These are phyloP conservation scores for Coprinopsis sp. DNA, from an alignment of 768 basidiomycete species.

Conservation along the genomic window DNA sequence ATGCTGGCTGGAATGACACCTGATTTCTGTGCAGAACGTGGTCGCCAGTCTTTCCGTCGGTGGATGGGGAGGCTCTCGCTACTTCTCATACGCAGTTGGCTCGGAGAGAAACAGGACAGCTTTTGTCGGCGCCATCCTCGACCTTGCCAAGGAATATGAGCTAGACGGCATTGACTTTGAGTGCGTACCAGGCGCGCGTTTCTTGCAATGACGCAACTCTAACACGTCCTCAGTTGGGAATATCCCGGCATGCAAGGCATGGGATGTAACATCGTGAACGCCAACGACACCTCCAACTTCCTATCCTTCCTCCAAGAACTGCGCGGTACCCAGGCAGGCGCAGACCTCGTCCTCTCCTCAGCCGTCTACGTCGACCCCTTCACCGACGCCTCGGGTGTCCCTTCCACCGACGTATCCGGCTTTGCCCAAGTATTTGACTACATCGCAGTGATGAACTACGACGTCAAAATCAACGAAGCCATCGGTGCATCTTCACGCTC, in stretches of 20 bases:
- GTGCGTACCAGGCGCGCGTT: constrained; percentile 24
- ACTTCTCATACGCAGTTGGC: constrained; percentile 56
- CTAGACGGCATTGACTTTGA: constrained; percentile 69
- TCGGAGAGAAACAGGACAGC: constrained; percentile 50
- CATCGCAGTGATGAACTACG: constrained; percentile 72
- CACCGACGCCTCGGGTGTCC: constrained; percentile 47
- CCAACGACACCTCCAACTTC: constrained; percentile 73
- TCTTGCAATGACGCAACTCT: constrained; percentile 6
- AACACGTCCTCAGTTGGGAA: constrained; percentile 60
- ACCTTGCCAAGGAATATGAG: constrained; percentile 42
- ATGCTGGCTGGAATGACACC: constrained; percentile 1
- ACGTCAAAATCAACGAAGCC: constrained; percentile 52
- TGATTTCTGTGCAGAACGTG: constrained; percentile 36
- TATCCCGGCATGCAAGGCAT: constrained; percentile 70
- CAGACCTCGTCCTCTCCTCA: constrained; percentile 65
- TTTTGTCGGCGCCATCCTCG: constrained; percentile 50
- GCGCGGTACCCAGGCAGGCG: constrained; percentile 46
- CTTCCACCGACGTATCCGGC: constrained; percentile 55
- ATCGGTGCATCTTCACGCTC: constrained; percentile 73
- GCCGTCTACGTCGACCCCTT: constrained; percentile 69
- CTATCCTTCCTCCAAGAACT: constrained; percentile 72
- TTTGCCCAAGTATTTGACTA: constrained; percentile 73
- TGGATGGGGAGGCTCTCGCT: constrained; percentile 62
- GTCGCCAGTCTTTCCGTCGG: constrained; percentile 58
- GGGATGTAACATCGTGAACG: constrained; percentile 60